Evolutionary conservation across 2,329 filamentous ascomycete genomes (phyloP).

Genomic region (Dendrostoma leiphaemia): DNA sequence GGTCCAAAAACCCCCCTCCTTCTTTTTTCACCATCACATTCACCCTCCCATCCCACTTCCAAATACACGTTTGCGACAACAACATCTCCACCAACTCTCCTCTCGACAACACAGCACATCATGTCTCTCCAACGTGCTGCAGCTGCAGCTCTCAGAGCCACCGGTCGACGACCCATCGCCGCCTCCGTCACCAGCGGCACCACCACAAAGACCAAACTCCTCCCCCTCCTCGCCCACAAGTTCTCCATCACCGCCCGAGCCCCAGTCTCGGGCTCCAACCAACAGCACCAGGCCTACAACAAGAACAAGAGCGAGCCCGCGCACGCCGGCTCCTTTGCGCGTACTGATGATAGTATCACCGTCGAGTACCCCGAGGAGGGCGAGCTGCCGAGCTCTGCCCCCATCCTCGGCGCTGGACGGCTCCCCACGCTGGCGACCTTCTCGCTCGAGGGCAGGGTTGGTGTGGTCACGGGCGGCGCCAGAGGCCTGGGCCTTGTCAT

Average conservation of each 20-base stretch:
- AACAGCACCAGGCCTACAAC: constrained; percentile 26
- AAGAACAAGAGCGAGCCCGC: constrained; percentile 25
- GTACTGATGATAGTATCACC: constrained; percentile 75
- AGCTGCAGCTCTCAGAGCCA: constrained; percentile 2
- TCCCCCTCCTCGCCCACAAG: background rate
- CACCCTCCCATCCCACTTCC: background rate
- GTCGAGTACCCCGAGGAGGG: constrained; percentile 76
- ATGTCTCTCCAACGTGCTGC: constrained; percentile 10
- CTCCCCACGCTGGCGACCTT: constrained; percentile 84
- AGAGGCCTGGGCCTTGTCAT: constrained; percentile 88
- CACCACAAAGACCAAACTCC: background rate
- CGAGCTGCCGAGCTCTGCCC: constrained; percentile 68
- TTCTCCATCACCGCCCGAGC: constrained; percentile 16
- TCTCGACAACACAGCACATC: background rate
- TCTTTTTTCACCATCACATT: background rate
- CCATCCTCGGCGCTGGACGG: constrained; percentile 68
- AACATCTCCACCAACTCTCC: background rate
- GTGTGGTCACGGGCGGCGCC: constrained; percentile 86
- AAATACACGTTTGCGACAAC: background rate
- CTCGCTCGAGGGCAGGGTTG: constrained; percentile 80
- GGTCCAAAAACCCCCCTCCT: too few species aligned
- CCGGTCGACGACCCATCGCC: background rate
- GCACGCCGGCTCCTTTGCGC: constrained; percentile 65
- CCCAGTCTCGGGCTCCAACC: too few species aligned
- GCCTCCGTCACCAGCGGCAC: background rate